Evolutionary conservation across 129 eudicot genomes (phyloP), one percentile per base, ranked within the genome.

Genomic region (Cynara cardunculus): DNA sequence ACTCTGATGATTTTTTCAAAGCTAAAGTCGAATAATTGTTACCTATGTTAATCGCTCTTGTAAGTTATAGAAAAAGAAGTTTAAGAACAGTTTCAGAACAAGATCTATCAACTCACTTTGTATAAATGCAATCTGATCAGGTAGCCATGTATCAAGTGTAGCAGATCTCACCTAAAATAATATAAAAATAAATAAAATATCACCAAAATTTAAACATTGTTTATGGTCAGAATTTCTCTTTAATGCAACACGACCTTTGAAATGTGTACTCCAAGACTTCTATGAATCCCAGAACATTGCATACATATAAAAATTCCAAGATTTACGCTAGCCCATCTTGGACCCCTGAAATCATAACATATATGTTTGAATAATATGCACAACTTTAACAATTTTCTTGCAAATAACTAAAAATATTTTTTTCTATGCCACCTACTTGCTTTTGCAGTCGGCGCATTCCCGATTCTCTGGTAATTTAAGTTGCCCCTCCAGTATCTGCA

Each of bases 181-280:
- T 30, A 88, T 13, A 39, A 85, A 41, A 28, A 65, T 11, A 11
- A 3, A 53, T 16, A 53, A 1, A 61, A 74, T 9, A 22, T 71
- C 11, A 74, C 32, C 27, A 39, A 74, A 31, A 46, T 24, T 69
- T 25, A 26, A 69, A 39, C 9, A 53, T 11, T 27, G 19, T 26
- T 61, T 14, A 19, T 21, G 27, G 25, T 37, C 25, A 25, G 26
- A 83, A 74, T 25, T 79, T 73, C 11, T 14, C 28, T 22, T 56
- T 71, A 18, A 73, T 70, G 59, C 24, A 70, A 68, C 5, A 41
- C 30, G 30, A 95, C 99, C 97, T 95, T 92, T 74, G 99, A 89
- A 86, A 95, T 95, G 76, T 95, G 99, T 76, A 92, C 99, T 78
- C 99, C 99, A 72, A 95, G 99, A 83, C 99, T 90, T 89, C 99